These are phyloP conservation scores for Calonectria fujianensis DNA, from an alignment of 2,329 filamentous ascomycete genomes.

Conservation along the genomic window DNA sequence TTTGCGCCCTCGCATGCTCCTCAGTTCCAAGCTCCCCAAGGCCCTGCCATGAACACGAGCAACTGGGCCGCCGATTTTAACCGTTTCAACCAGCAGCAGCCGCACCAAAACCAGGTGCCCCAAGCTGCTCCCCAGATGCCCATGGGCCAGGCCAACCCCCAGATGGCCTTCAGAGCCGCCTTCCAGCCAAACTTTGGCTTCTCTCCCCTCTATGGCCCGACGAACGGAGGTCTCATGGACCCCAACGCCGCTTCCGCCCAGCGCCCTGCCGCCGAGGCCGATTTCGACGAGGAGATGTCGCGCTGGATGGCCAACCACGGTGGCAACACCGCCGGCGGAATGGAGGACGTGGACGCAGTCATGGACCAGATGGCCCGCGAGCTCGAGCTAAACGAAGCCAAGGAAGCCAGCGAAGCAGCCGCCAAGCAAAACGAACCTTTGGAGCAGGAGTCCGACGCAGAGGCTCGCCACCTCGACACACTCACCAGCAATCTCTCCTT, in stretches of 20 bases:
- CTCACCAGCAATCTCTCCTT: constrained; percentile 50
- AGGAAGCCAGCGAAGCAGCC: constrained; percentile 46
- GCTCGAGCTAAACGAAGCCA: constrained; percentile 61
- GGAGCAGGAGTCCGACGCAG: constrained; percentile 3
- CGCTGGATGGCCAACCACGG: constrained; percentile 64
- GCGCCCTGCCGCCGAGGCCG: constrained; percentile 52
- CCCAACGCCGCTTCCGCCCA: constrained; percentile 49
- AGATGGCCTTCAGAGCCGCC: constrained; percentile 42
- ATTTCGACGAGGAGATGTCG: constrained; percentile 65
- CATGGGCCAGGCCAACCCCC: constrained; percentile 45
- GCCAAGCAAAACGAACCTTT: constrained; percentile 18
- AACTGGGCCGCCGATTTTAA: constrained; percentile 63
- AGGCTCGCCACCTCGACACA: constrained; percentile 34
- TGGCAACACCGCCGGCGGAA: constrained; percentile 53
- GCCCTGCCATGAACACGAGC: constrained; percentile 50
- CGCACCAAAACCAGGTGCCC: constrained; percentile 46
- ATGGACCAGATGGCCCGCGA: constrained; percentile 67
- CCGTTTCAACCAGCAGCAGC: constrained; percentile 58
- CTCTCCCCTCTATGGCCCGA: constrained; percentile 56
- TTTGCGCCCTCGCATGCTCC: constrained; percentile 49
- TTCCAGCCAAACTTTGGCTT: constrained; percentile 57
- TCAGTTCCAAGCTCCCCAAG: constrained; percentile 52
- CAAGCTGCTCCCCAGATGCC: constrained; percentile 53
- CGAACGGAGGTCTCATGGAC: constrained; percentile 53
- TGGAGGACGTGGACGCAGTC: constrained; percentile 64